These are phyloP conservation scores for Yueomyces sp. DNA, from an alignment of 805 yeast species.

Conservation along the genomic window DNA sequence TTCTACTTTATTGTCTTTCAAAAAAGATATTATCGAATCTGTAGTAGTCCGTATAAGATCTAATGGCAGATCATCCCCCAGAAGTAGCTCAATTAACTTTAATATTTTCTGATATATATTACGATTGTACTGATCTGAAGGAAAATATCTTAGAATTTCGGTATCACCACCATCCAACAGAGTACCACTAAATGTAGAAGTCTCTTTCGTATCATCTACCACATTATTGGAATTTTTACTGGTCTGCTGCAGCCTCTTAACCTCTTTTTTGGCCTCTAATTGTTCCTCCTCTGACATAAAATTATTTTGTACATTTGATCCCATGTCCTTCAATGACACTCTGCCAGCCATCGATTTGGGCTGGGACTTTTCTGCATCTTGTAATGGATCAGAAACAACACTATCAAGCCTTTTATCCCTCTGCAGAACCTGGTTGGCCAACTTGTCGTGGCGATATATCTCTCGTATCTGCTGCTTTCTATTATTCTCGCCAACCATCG, in stretches of 20 bases:
- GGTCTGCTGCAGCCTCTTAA: not conserved
- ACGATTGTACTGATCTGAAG: slow-evolving; percentile 40
- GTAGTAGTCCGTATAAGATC: slow-evolving; percentile 38
- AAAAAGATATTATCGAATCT: slow-evolving; percentile 10
- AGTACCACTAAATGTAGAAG: slow-evolving; percentile 8
- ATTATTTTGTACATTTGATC: slow-evolving; percentile 21
- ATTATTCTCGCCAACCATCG: slow-evolving; percentile 3
- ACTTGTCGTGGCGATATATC: slow-evolving; percentile 49
- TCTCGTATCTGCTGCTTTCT: slow-evolving; percentile 15
- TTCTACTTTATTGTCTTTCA: slow-evolving; percentile 10
- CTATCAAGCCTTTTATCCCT: slow-evolving; percentile 42
- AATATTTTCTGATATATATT: slow-evolving; percentile 43
- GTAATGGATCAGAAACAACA: slow-evolving; percentile 25
- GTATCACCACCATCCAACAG: slow-evolving; percentile 25
- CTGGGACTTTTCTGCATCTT: slow-evolving; percentile 39
- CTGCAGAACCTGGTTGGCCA: slow-evolving; percentile 63
- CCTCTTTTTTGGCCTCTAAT: slow-evolving; percentile 7
- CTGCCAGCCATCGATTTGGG: slow-evolving; percentile 67
- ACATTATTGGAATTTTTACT: not conserved
- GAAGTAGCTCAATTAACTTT: slow-evolving; percentile 38
- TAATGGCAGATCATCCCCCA: slow-evolving; percentile 66
- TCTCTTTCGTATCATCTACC: not conserved
- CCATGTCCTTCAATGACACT: slow-evolving; percentile 60
- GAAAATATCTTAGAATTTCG: slow-evolving; percentile 41
- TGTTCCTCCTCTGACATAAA: slow-evolving; percentile 4